These are phyloP conservation scores for Mangifera indica DNA, from an alignment of 345 rosid species.

Conservation along the genomic window DNA sequence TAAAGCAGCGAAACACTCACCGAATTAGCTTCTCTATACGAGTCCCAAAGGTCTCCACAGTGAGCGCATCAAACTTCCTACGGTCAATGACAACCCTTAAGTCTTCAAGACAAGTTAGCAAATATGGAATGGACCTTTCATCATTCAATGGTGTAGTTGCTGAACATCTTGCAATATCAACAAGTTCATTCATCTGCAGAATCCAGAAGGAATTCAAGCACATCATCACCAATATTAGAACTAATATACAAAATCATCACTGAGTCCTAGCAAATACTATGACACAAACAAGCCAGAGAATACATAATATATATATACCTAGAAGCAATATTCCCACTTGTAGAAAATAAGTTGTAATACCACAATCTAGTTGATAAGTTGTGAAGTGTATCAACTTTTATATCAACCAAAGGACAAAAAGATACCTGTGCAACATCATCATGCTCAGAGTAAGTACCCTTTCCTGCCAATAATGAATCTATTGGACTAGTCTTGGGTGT, in stretches of 20 bases:
- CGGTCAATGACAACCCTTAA: conserved; percentile 78
- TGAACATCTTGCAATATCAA: conserved; percentile 92
- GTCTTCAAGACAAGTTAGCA: conserved; percentile 81
- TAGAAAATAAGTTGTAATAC: too few relatives aligned
- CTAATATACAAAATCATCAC: not conserved
- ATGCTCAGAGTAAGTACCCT: conserved; percentile 74
- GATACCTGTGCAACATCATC: conserved; percentile 89
- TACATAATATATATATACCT: not conserved
- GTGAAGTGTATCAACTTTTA: not conserved
- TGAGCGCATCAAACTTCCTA: conserved; percentile 91
- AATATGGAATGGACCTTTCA: conserved; percentile 62
- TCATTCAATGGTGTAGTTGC: conserved; percentile 79
- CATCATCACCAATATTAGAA: conserved; percentile 8
- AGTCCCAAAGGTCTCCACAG: conserved; percentile 92
- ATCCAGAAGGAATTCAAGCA: conserved; percentile 25
- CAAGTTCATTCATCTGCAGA: conserved; percentile 93
- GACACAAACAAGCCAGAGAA: not conserved
- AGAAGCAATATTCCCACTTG: not conserved
- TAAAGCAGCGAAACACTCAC: conserved; percentile 41
- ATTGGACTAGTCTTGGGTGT: conserved; percentile 93
- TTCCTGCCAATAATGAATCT: conserved; percentile 81
- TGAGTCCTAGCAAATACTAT: not conserved
- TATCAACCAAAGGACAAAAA: conserved; percentile 3
- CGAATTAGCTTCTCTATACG: conserved; percentile 90
- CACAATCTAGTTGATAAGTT: not conserved